Evolutionary conservation across 2,329 filamentous ascomycete genomes (phyloP).

Genomic region (Dactylonectria estremocensis): DNA sequence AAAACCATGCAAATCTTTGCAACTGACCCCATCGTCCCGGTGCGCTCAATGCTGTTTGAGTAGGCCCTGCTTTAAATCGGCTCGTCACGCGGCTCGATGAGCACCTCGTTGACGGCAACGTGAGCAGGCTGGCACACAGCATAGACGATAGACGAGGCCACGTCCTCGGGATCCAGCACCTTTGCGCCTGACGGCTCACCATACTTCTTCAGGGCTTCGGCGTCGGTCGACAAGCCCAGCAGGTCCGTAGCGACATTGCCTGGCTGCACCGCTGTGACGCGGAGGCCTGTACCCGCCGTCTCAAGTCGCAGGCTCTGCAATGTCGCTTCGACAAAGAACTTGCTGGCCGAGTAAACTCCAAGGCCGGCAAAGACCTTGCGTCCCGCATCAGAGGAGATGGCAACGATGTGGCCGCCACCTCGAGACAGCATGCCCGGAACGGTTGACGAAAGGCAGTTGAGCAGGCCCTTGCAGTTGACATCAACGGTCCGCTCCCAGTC

Average conservation of each 20-base stretch:
- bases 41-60: too few species aligned
- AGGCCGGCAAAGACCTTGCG: conserved; percentile 87
- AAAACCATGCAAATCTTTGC: conserved; percentile 2
- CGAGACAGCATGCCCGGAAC: conserved; percentile 81
- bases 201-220: conserved; percentile 84
- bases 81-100: conserved; percentile 85
- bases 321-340: conserved; percentile 89
- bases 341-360: conserved; percentile 86
- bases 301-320: conserved; percentile 83
- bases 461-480: conserved; percentile 87
- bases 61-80: conserved; percentile 69
- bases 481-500: conserved; percentile 89
- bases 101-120: conserved; percentile 84
- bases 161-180: conserved; percentile 81
- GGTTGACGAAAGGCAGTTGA: conserved; percentile 79
- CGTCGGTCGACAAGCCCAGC: conserved; percentile 81
- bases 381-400: conserved; percentile 86
- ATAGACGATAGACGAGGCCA: conserved; percentile 81
- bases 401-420: conserved; percentile 80
- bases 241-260: conserved; percentile 84
- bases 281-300: conserved; percentile 80
- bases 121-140: conserved; percentile 82
- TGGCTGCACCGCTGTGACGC: conserved; percentile 83
- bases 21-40: background rate
- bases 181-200: conserved; percentile 82